Evolutionary conservation across 805 yeast species (phyloP).

Genomic region (Nakazawaea laoshanensis): DNA sequence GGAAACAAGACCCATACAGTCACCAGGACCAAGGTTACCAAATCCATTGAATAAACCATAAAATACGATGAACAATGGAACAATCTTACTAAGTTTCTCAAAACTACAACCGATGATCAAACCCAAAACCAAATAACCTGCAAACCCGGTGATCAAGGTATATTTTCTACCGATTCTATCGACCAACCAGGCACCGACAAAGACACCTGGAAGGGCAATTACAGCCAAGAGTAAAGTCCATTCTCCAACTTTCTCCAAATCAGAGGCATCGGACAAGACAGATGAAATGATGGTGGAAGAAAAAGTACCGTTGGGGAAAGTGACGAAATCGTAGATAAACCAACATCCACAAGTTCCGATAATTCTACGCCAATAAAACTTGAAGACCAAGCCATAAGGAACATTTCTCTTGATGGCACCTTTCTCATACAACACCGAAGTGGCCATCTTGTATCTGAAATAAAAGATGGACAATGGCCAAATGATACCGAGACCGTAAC

Average conservation of each 20-base stretch:
- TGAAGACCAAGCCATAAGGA: constrained; percentile 51
- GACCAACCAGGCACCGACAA: constrained; percentile 58
- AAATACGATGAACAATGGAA: constrained; percentile 58
- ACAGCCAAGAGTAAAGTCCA: constrained; percentile 63
- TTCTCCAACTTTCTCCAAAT: constrained; percentile 54
- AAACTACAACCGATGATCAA: constrained; percentile 62
- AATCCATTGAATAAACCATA: constrained; percentile 64
- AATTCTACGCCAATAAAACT: constrained; percentile 60
- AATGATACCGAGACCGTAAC: constrained; percentile 55
- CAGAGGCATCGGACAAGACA: constrained; percentile 30
- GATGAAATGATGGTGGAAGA: constrained; percentile 51
- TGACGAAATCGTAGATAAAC: constrained; percentile 76
- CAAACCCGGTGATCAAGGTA: constrained; percentile 63
- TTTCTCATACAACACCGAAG: constrained; percentile 55
- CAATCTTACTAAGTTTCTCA: constrained; percentile 44
- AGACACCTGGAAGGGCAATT: constrained; percentile 66
- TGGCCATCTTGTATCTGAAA: constrained; percentile 63
- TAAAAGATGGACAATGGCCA: constrained; percentile 70
- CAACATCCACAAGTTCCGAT: constrained; percentile 69
- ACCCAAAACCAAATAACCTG: constrained; percentile 65
- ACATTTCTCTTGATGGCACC: constrained; percentile 52
- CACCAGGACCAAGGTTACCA: constrained; percentile 78
- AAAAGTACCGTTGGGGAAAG: constrained; percentile 73
- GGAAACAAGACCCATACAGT: constrained; percentile 59
- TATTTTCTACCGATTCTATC: constrained; percentile 65